Base-by-base conservation (phyloP, 495 filamentous ascomycete species). In the Aspergillus sclerotiicarbonarius region DNA sequence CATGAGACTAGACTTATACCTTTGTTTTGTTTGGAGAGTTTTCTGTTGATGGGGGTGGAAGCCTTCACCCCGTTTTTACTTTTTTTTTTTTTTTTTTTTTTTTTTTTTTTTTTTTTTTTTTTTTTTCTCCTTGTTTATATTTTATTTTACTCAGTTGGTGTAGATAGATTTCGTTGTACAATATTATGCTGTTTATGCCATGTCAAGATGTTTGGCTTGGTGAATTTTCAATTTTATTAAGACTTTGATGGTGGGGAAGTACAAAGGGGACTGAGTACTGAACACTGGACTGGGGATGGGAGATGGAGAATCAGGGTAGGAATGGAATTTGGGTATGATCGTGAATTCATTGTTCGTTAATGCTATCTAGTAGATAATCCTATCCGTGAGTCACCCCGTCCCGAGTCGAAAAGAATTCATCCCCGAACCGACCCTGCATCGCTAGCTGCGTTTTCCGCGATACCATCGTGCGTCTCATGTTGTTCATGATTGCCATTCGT, bases 401-500 rank as follows among this genome's bases (percentile, higher is more conserved):
- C 15, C 58, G 49, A 16, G 35, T 54, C 1, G 58, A 30, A 32
- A 59, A 65, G 10, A 70, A 52, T 31, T 74, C 69, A 10, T 75
- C 69, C 21, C 70, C 69, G 8, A 70, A 65, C 31, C 67, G 58
- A 18, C 60, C 54, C 37, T 61, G 53, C 37, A 62, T 57, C n/a
- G 52, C 43, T 48, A 63, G 41, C 18, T 72, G 67, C n/a, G 61
- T 32, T 57, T 70, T 72, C 50, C 68, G 70, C 9, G 48, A 48
- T 8, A 50, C 56, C 47, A 50, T 50, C 10, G 35, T 63, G 39
- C 73, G 63, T 51, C 75, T 78, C 49, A 72, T 76, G 19, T 67
- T 59, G 49, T 90, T 85, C 20, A 93, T 71, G 16, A 88, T 75
- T 8, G 75, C 75, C 56, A 86, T 87, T 67, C 90, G 93, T 65